Percentiles rank a stretch among this genome's conserved stretches.
phyloP scores from a whole-genome alignment of 1,139 yeast genomes.

The Suhomyces chickasaworum region DNA sequence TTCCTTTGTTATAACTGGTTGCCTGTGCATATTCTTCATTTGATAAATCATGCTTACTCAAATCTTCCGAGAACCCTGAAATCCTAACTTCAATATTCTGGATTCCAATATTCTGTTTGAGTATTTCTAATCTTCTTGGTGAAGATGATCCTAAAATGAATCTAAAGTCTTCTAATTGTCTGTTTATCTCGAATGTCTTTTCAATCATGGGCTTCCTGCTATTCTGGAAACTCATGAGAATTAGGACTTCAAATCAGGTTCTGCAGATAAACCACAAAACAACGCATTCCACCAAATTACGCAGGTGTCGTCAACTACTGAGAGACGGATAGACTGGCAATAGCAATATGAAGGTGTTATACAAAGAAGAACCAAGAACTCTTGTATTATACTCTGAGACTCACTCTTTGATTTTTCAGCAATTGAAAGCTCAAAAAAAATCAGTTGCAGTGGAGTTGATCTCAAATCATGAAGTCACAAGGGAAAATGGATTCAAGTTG shows the following conservation, averaged over 20 bases:
- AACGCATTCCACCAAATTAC: too few species aligned
- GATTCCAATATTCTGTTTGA: conserved; percentile 62
- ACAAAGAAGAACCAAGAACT: conserved; percentile 54
- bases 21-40: conserved; percentile 65
- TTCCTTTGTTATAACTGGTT: conserved; percentile 66
- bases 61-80: conserved; percentile 73
- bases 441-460: conserved; percentile 58
- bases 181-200: conserved; percentile 20
- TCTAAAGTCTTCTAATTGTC: conserved; percentile 27
- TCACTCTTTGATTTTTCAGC: conserved; percentile 53
- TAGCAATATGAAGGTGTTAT: conserved; percentile 49
- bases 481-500: conserved; percentile 45
- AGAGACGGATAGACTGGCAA: not conserved
- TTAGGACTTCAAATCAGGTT: not conserved
- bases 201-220: not conserved
- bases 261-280: conserved; percentile 2
- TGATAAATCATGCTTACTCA: conserved; percentile 53
- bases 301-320: not conserved
- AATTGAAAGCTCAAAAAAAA: conserved; percentile 25
- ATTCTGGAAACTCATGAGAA: not conserved
- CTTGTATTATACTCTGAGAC: conserved; percentile 54
- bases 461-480: conserved; percentile 40
- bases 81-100: conserved; percentile 47
- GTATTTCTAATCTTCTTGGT: conserved; percentile 73
- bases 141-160: conserved; percentile 82